Conservation (phyloP, 2,329 filamentous ascomycete genomes). For the Diplodia scrobiculata region DNA sequence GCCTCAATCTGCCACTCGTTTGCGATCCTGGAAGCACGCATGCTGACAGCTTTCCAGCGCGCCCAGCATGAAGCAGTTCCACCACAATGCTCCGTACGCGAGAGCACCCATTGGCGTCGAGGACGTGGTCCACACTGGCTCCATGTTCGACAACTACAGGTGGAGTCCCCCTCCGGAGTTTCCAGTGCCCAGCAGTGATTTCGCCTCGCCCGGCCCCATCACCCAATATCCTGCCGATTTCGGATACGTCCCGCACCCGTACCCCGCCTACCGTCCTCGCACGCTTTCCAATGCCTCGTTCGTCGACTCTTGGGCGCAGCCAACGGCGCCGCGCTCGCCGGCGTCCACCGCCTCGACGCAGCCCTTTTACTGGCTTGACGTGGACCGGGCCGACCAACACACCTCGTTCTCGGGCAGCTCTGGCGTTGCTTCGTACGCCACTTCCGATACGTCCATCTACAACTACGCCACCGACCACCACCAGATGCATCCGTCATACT, state of each 20-base stretch:
- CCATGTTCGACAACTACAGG: constrained; percentile 20
- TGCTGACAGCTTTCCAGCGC: constrained; percentile 3
- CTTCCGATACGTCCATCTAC: constrained; percentile 29
- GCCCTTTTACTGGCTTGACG: constrained; percentile 29
- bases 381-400: constrained; percentile 23
- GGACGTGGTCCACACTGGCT: constrained; percentile 8
- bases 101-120: constrained; percentile 7
- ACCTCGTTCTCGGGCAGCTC: constrained; percentile 27
- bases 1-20: not conserved
- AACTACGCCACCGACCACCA: constrained; percentile 26
- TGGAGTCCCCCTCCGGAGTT: constrained; percentile 28
- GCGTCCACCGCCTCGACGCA: constrained; percentile 40
- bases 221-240: constrained; percentile 28
- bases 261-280: constrained; percentile 37
- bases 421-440: constrained; percentile 25
- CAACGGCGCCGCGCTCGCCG: constrained; percentile 35
- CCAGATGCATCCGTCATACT: constrained; percentile 25
- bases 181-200: constrained; percentile 40
- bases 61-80: constrained; percentile 15
- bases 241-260: constrained; percentile 26
- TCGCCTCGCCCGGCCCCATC: constrained; percentile 36
- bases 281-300: constrained; percentile 44
- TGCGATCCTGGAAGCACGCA: not conserved
- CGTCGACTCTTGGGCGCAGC: constrained; percentile 34
- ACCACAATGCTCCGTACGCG: not conserved